phyloP scores from a whole-genome alignment of 129 eudicot genomes.

The Chrysanthemum seticuspe region DNA sequence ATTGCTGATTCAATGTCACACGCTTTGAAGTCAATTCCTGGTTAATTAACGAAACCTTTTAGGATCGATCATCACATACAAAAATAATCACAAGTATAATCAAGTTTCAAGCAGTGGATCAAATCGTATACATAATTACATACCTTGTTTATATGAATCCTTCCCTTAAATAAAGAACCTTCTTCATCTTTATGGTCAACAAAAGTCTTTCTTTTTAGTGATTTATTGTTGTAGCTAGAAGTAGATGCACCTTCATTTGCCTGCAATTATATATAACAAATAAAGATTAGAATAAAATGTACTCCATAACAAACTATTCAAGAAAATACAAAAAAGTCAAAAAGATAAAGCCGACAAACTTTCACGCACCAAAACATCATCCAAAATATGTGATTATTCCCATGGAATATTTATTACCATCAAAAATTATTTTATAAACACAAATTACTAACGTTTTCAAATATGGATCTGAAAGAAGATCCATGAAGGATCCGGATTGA shows the following conservation, averaged over 20 bases:
- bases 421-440: neutral
- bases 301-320: neutral
- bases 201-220: conserved; percentile 47
- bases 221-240: conserved; percentile 38
- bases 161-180: conserved; percentile 42
- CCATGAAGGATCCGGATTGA: conserved; percentile 25
- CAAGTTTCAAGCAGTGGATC: no score
- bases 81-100: neutral
- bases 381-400: conserved; percentile 18
- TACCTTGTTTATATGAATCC: conserved; percentile 47
- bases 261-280: conserved; percentile 28
- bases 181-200: conserved; percentile 56
- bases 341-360: conserved; percentile 36
- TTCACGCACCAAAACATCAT: conserved; percentile 30
- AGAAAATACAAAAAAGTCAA: conserved; percentile 10
- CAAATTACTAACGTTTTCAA: neutral
- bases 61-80: neutral
- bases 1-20: conserved; percentile 33
- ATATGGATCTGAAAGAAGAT: neutral
- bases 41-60: neutral
- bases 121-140: neutral
- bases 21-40: conserved; percentile 50
- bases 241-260: conserved; percentile 40
- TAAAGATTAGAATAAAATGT: neutral
- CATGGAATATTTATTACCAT: conserved; percentile 4